Base-by-base conservation (phyloP, 371 early-diverging fungal genomes). In the Umbelopsis sp. region DNA sequence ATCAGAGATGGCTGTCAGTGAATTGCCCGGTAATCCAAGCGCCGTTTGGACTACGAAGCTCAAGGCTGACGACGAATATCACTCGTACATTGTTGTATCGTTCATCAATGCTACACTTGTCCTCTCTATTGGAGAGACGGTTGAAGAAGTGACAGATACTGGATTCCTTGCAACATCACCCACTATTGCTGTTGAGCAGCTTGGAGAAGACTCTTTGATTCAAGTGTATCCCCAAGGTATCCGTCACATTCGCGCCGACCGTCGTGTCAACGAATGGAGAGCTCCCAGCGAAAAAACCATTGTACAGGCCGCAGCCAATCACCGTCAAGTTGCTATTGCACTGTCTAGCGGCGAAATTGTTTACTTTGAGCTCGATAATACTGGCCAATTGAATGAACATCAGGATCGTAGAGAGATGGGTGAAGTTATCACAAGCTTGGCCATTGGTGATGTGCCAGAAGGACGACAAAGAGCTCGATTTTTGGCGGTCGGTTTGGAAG, bases 31-130 rank as follows among this genome's bases (percentile, higher is more conserved):
- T 45, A 92, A 93, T 65, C 97, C 98, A 4, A 94, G 87, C 73
- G 96, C 94, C 22, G 93, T 98, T 4, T 98, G 98, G 99, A 94
- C 98, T 0, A 91, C 94, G 11, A 92, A 93, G 57, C 75, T 92
- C 32, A 87, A 78, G 25, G 69, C 84, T 0, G 83, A 86, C 44
- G 92, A 92, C 53, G 83, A 86, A 69, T 88, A 75, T 71, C 96
- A 96, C 63, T 86, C 93, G 1, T 95, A 92, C 72, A 98, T 99
- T 67, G 90, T 97, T 16, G 95, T 97, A 0, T 94, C 97, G 0
- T 98, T 99, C 74, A 85, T 88, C 4, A 94, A 96, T 72, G 95
- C 95, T 5, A 99, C 98, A 0, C 80, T 98, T 44, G 96, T 96
- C 3, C 82, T 99, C 25, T 89, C 92, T 1, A 94, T 97, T 75